Conservation (phyloP, 2,329 filamentous ascomycete genomes). For the Zymoseptoria tritici region DNA sequence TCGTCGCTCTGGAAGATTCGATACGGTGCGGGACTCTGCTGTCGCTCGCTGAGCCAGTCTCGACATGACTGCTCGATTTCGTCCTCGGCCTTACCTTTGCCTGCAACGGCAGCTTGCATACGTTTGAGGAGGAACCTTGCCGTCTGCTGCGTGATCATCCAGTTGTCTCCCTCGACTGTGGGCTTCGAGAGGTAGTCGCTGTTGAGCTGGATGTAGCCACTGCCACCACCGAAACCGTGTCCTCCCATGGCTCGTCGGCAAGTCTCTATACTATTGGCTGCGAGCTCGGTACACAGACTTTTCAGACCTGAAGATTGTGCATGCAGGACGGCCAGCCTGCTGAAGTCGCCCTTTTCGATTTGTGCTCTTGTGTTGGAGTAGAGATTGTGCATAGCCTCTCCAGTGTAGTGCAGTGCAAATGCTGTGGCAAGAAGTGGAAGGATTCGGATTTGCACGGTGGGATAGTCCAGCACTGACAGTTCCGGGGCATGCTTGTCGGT, state of each 20-base stretch:
- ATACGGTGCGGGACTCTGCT: conserved; percentile 24
- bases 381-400: conserved; percentile 44
- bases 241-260: conserved; percentile 48
- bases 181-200: conserved; percentile 47
- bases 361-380: conserved; percentile 40
- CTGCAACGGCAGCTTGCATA: conserved; percentile 37
- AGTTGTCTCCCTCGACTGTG: conserved; percentile 51
- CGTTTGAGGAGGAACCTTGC: conserved; percentile 47
- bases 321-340: conserved; percentile 44
- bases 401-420: conserved; percentile 43
- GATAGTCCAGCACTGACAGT: conserved; percentile 46
- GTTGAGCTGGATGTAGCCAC: conserved; percentile 46
- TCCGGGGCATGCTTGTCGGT: conserved; percentile 31
- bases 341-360: conserved; percentile 46
- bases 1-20: conserved; percentile 31
- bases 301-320: conserved; percentile 49
- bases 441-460: conserved; percentile 48
- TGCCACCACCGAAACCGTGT: conserved; percentile 47
- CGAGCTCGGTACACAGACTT: conserved; percentile 46
- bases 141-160: conserved; percentile 51
- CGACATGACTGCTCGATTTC: conserved; percentile 37
- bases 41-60: conserved; percentile 31
- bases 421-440: conserved; percentile 47
- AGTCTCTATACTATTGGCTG: conserved; percentile 48
- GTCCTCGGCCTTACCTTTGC: conserved; percentile 31